Conservation (phyloP, 2,329 filamentous ascomycete genomes). For the Drechmeria coniospora region DNA sequence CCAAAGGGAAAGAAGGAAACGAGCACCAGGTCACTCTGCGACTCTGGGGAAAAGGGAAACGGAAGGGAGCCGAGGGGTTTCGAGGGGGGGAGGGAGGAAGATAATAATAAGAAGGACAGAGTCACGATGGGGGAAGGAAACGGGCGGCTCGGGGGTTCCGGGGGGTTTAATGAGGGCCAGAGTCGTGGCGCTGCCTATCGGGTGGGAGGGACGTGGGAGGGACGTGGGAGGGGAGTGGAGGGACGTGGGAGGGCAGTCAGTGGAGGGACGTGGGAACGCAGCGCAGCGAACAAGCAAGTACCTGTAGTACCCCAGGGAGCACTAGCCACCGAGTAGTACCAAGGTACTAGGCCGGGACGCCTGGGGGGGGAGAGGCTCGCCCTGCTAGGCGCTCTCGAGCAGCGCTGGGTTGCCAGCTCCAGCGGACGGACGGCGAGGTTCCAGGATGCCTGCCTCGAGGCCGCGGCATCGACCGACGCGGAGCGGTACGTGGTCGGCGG, state of each 20-base stretch:
- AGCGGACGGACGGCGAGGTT: no score
- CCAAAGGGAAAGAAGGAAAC: conserved; percentile 14
- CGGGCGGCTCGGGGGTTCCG: conserved; percentile 11
- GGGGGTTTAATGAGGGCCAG: conserved; percentile 17
- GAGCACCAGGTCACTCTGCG: conserved; percentile 13
- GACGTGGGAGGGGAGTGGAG: neutral
- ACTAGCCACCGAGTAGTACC: neutral
- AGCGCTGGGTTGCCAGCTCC: no score
- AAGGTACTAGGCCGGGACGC: no score
- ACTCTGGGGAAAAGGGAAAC: neutral
- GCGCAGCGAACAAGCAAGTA: neutral
- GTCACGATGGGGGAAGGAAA: conserved; percentile 11
- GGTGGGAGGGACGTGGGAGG: no score
- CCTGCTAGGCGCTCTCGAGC: no score
- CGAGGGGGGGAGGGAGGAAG: conserved; percentile 11
- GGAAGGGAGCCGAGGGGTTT: conserved; percentile 7
- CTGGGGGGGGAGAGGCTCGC: no score
- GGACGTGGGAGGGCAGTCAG: neutral
- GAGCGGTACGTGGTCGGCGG: no score
- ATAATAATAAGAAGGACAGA: conserved; percentile 15
- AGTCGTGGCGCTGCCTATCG: conserved; percentile 12
- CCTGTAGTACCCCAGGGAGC: neutral
- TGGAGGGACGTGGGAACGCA: neutral
- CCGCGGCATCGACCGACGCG: no score
- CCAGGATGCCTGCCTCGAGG: no score